Percentiles rank a stretch among this genome's conserved stretches.
Conservation (phyloP, 2,329 filamentous ascomycete genomes). For the Hawksworthiomyces lignivorus region DNA sequence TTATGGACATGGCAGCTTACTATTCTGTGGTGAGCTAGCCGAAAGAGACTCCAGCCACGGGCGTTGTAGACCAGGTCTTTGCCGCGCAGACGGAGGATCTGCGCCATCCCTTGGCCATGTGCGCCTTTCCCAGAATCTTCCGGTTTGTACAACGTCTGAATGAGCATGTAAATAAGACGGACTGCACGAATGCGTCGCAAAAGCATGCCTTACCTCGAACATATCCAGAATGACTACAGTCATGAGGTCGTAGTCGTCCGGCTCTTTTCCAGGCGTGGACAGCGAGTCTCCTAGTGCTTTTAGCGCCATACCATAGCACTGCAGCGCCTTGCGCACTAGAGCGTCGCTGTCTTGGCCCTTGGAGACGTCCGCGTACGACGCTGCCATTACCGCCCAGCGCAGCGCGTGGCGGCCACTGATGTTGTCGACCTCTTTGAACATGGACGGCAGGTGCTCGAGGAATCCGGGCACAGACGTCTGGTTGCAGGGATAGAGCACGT, state of each 20-base stretch:
- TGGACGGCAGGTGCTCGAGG: conserved; percentile 28
- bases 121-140: conserved; percentile 19
- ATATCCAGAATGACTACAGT: conserved; percentile 31
- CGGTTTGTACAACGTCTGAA: conserved; percentile 26
- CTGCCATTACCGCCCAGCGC: conserved; percentile 30
- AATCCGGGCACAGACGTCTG: conserved; percentile 30
- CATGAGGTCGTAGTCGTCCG: conserved; percentile 33
- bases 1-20: neutral
- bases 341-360: conserved; percentile 16
- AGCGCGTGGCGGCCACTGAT: conserved; percentile 27
- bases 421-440: conserved; percentile 30
- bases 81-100: conserved; percentile 30
- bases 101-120: conserved; percentile 32
- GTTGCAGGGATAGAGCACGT: conserved; percentile 29
- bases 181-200: neutral
- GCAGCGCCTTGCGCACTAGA: conserved; percentile 21
- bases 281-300: conserved; percentile 25
- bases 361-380: conserved; percentile 26
- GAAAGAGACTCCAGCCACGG: conserved; percentile 32
- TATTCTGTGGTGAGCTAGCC: conserved; percentile 30
- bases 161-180: neutral
- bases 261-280: conserved; percentile 22
- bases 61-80: conserved; percentile 26
- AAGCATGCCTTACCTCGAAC: conserved; percentile 30
- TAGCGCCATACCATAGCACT: conserved; percentile 29